Evolutionary conservation across 805 yeast genomes (phyloP).

Genomic region (Ogataea angusta): DNA sequence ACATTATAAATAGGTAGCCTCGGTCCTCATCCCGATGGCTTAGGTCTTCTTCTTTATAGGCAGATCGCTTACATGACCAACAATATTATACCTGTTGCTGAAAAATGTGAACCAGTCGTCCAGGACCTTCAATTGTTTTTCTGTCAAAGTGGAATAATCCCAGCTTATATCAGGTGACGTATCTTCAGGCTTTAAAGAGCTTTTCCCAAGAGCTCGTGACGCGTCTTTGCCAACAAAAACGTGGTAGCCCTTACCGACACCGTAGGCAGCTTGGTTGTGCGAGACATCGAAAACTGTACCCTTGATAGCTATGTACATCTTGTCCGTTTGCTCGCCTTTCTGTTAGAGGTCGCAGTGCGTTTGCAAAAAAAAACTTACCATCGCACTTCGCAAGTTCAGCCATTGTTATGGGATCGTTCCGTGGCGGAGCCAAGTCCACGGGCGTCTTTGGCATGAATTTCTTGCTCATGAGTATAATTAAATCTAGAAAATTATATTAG

Average conservation of each 20-base stretch:
- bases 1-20: not conserved
- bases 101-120: slow-evolving; percentile 75
- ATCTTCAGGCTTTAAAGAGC: slow-evolving; percentile 55
- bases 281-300: slow-evolving; percentile 81
- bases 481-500: not conserved
- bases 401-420: slow-evolving; percentile 40
- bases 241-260: slow-evolving; percentile 72
- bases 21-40: too few relatives aligned
- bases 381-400: slow-evolving; percentile 42
- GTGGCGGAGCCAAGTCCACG: slow-evolving; percentile 51
- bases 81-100: slow-evolving; percentile 48
- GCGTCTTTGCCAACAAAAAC: slow-evolving; percentile 75
- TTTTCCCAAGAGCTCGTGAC: slow-evolving; percentile 70
- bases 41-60: slow-evolving; percentile 13
- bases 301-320: slow-evolving; percentile 69
- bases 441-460: slow-evolving; percentile 55
- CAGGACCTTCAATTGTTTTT: slow-evolving; percentile 55
- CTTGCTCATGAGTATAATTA: slow-evolving; percentile 15
- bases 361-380: slow-evolving; percentile 23
- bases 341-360: not conserved
- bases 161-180: slow-evolving; percentile 41
- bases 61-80: slow-evolving; percentile 36
- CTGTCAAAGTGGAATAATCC: slow-evolving; percentile 51
- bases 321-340: slow-evolving; percentile 38
- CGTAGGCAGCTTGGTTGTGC: slow-evolving; percentile 61